Conservation (phyloP, 2,329 filamentous ascomycete species). For the Thelonectria blattea region DNA sequence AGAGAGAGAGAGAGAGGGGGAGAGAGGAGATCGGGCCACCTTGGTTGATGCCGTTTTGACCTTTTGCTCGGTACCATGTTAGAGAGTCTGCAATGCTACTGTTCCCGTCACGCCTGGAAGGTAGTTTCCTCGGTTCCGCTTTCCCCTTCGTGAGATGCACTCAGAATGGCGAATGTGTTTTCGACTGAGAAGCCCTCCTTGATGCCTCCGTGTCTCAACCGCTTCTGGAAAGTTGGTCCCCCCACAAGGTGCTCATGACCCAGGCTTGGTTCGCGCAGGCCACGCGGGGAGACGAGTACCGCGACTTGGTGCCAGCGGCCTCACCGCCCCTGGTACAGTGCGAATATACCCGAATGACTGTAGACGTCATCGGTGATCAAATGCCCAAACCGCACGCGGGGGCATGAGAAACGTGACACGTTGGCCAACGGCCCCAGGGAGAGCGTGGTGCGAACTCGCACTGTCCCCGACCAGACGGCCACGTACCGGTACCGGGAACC, state of each 20-base stretch:
- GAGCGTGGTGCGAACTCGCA: conserved; percentile 26
- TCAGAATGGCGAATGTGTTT: not conserved
- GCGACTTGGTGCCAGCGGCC: conserved; percentile 19
- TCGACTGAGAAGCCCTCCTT: no score
- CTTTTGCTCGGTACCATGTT: not conserved
- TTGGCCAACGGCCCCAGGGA: not conserved
- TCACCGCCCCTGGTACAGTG: conserved; percentile 33
- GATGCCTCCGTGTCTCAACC: conserved; percentile 9
- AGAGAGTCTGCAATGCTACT: not conserved
- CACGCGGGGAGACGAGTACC: conserved; percentile 28
- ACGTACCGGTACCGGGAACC: conserved; percentile 31
- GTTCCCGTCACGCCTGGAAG: no score
- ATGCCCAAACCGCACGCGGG: not conserved
- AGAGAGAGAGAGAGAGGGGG: not conserved
- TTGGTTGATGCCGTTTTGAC: no score
- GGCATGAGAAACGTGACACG: conserved; percentile 4
- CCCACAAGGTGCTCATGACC: conserved; percentile 35
- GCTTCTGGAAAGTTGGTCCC: conserved; percentile 29
- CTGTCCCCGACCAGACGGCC: conserved; percentile 21
- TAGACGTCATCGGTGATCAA: conserved; percentile 31
- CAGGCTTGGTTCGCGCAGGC: conserved; percentile 27
- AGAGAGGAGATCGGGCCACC: conserved; percentile 10
- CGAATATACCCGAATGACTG: not conserved
- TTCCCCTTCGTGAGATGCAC: not conserved
- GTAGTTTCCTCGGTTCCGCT: no score